These are phyloP conservation scores for Penstemon barbatus DNA, from an alignment of 257 asterid genomes.

Conservation along the genomic window DNA sequence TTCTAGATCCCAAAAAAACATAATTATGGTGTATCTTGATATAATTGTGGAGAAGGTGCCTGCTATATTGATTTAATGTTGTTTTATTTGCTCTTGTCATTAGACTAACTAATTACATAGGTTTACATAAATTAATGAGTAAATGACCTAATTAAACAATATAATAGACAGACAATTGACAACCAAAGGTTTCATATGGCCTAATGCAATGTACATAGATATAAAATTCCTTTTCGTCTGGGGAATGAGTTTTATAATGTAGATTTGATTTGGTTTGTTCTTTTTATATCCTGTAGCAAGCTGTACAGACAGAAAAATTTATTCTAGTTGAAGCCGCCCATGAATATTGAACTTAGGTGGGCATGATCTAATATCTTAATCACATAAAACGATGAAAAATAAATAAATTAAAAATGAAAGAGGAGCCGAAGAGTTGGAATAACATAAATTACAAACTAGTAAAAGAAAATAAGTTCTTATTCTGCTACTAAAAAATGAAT, in stretches of 20 bases:
- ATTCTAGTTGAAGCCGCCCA: neutral
- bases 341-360: constrained; percentile 27
- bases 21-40: too few relatives aligned
- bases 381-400: too few relatives aligned
- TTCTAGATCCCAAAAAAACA: too few relatives aligned
- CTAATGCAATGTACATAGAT: constrained; percentile 16
- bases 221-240: constrained; percentile 25
- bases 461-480: too few relatives aligned
- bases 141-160: too few relatives aligned
- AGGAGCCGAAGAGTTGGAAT: neutral
- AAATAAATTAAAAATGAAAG: too few relatives aligned
- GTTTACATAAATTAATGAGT: neutral
- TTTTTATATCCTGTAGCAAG: neutral
- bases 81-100: neutral
- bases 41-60: neutral
- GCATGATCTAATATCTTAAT: constrained; percentile 7
- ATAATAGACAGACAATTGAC: neutral
- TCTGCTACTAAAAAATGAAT: too few relatives aligned
- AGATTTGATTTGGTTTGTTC: constrained; percentile 15
- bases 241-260: constrained; percentile 15
- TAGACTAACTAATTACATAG: neutral
- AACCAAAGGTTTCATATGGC: constrained; percentile 18
- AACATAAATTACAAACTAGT: neutral
- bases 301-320: constrained; percentile 2
- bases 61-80: neutral